A percentile compares a stretch with the other conserved stretches of the same genome.
phyloP scores from a whole-genome alignment of 2,329 filamentous ascomycete genomes.

The Trichoderma sp. region DNA sequence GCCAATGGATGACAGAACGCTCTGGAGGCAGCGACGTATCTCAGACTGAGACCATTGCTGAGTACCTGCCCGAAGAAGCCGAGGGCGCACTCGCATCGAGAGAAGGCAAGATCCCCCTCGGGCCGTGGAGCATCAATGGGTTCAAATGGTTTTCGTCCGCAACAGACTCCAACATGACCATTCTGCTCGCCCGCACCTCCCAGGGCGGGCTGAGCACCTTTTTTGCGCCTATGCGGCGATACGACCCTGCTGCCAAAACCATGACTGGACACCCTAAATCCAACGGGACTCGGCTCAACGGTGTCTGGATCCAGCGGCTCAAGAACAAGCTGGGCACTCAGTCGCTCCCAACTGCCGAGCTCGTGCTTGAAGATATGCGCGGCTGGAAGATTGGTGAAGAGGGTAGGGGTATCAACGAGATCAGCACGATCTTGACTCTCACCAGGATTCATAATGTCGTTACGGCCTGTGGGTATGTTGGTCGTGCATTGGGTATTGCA shows the following conservation, averaged over 20 bases:
- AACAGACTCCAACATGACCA: slow-evolving; percentile 45
- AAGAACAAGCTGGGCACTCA: slow-evolving; percentile 72
- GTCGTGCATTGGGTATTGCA: slow-evolving; percentile 55
- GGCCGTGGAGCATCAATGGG: slow-evolving; percentile 58
- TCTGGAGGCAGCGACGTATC: slow-evolving; percentile 67
- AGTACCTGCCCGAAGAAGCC: slow-evolving; percentile 22
- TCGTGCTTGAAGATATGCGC: slow-evolving; percentile 61
- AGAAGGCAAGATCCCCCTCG: slow-evolving; percentile 38
- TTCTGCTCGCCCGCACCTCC: slow-evolving; percentile 59
- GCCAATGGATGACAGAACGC: slow-evolving; percentile 76
- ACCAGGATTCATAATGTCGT: slow-evolving; percentile 59
- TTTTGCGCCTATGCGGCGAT: slow-evolving; percentile 58
- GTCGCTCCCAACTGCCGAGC: slow-evolving; percentile 67
- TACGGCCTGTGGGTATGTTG: slow-evolving; percentile 49
- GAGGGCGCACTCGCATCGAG: slow-evolving; percentile 21
- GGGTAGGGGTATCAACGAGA: slow-evolving; percentile 65
- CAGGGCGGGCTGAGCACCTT: slow-evolving; percentile 56
- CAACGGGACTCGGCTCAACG: slow-evolving; percentile 54
- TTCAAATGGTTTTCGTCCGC: slow-evolving; percentile 57
- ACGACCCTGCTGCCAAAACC: slow-evolving; percentile 33
- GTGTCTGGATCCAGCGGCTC: slow-evolving; percentile 63
- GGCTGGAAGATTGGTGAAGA: slow-evolving; percentile 64
- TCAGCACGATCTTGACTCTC: slow-evolving; percentile 65
- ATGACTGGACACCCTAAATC: slow-evolving; percentile 26
- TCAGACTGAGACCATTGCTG: slow-evolving; percentile 62